Percentiles rank a stretch among this genome's conserved stretches.
These are phyloP conservation scores for Secale cereale DNA, from an alignment of 176 grass and related monocot genomes.

Conservation along the genomic window DNA sequence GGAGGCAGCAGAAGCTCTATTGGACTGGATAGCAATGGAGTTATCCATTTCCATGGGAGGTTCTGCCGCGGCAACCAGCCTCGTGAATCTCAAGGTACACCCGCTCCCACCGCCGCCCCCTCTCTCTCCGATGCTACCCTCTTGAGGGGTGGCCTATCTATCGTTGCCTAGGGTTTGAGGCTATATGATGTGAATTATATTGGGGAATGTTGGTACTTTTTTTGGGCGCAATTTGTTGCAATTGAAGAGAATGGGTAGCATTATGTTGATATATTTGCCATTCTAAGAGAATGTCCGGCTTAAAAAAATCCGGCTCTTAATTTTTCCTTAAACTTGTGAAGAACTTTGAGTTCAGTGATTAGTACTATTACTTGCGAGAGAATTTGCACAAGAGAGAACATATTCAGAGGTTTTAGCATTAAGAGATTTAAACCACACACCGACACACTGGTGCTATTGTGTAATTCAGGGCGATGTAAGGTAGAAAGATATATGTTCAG, in stretches of 20 bases:
- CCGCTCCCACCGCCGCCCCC: neutral
- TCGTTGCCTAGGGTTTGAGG: neutral
- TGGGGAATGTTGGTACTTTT: neutral
- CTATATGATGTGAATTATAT: neutral
- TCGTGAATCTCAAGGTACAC: conserved; percentile 16
- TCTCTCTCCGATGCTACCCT: neutral
- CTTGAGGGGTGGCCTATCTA: neutral
- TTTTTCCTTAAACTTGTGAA: neutral
- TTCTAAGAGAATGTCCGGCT: neutral
- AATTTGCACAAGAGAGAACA: neutral
- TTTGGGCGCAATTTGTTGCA: neutral
- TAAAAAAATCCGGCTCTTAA: too few relatives aligned
- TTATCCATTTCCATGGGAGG: conserved; percentile 25
- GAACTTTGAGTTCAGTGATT: neutral
- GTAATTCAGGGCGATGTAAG: neutral
- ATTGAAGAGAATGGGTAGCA: neutral
- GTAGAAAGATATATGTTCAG: neutral
- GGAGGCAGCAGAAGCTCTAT: neutral
- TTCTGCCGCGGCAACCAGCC: neutral
- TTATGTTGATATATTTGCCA: neutral
- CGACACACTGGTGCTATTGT: neutral
- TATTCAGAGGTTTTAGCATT: neutral
- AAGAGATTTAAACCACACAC: neutral
- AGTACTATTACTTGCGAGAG: neutral
- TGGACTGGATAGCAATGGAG: conserved; percentile 23